Percentiles rank a stretch among this genome's conserved stretches.
phyloP scores from a whole-genome alignment of 768 basidiomycete genomes.

The Floccularia luteovirens region DNA sequence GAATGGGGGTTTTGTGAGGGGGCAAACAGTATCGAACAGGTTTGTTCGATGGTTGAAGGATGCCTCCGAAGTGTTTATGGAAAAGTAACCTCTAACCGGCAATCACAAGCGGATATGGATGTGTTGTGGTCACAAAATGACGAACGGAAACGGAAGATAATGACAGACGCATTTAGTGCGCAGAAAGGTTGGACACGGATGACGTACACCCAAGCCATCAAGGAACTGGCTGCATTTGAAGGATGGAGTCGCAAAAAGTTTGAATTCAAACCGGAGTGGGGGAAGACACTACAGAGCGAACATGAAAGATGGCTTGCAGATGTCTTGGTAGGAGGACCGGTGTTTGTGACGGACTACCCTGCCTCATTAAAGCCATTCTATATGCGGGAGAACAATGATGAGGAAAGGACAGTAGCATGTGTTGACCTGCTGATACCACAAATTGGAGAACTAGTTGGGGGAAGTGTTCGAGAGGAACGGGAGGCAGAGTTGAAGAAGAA shows the following conservation, averaged over 20 bases:
- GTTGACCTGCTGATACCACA: slow-evolving; percentile 90
- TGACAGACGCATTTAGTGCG: slow-evolving; percentile 26
- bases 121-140: slow-evolving; percentile 25
- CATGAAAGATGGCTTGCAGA: slow-evolving; percentile 91
- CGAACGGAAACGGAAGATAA: slow-evolving; percentile 23
- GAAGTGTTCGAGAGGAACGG: slow-evolving; percentile 83
- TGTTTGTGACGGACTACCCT: slow-evolving; percentile 93
- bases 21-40: slow-evolving; percentile 24
- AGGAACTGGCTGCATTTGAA: slow-evolving; percentile 35
- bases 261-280: slow-evolving; percentile 56
- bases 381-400: slow-evolving; percentile 67
- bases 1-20: slow-evolving; percentile 54
- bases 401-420: slow-evolving; percentile 67
- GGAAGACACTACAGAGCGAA: slow-evolving; percentile 71
- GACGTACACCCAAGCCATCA: slow-evolving; percentile 72
- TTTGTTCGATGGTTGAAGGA: slow-evolving; percentile 32
- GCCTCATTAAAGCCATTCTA: slow-evolving; percentile 86
- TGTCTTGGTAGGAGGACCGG: slow-evolving; percentile 56
- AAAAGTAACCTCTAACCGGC: slow-evolving; percentile 4
- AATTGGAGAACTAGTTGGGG: slow-evolving; percentile 87
- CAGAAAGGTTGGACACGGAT: slow-evolving; percentile 57
- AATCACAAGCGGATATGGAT: neutral
- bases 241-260: slow-evolving; percentile 33
- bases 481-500: slow-evolving; percentile 37
- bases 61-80: slow-evolving; percentile 19